Evolutionary conservation across 108 stramenopile genomes (phyloP).

Genomic region (Poteriospumella lacustris): DNA sequence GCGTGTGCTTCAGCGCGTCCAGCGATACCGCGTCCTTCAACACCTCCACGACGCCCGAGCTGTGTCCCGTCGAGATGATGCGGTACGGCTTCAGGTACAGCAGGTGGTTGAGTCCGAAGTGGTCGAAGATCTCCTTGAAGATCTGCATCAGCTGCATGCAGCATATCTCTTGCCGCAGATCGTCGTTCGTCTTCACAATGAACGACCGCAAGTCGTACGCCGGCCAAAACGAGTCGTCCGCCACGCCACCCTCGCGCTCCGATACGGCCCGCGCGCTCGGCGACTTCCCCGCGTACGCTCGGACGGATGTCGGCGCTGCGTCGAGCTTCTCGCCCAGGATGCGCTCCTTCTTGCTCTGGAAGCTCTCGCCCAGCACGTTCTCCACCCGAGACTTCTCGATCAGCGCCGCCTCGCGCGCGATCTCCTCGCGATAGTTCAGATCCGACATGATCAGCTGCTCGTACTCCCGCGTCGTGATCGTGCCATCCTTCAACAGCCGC

Average conservation of each 20-base stretch:
- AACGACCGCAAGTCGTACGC: conserved; percentile 83
- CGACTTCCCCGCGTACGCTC: not conserved
- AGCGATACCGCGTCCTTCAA: conserved; percentile 74
- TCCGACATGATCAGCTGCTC: conserved; percentile 40
- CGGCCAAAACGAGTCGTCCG: conserved; percentile 28
- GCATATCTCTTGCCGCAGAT: conserved; percentile 91
- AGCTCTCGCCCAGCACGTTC: conserved; percentile 77
- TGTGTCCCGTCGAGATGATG: conserved; percentile 78
- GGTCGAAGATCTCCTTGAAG: conserved; percentile 78
- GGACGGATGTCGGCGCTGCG: conserved; percentile 40
- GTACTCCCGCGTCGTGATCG: conserved; percentile 41
- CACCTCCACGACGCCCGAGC: conserved; percentile 58
- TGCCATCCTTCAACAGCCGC: conserved; percentile 27
- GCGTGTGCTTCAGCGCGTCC: conserved; percentile 88
- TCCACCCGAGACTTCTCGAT: conserved; percentile 40
- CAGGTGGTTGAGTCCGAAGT: conserved; percentile 65
- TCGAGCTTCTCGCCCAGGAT: conserved; percentile 68
- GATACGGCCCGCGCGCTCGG: too few relatives aligned
- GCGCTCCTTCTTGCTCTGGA: conserved; percentile 82
- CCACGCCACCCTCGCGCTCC: too few relatives aligned
- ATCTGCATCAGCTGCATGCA: conserved; percentile 88
- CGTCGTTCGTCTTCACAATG: conserved; percentile 97
- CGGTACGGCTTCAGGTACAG: conserved; percentile 84
- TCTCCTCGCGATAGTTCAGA: conserved; percentile 29
- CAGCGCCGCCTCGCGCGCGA: conserved; percentile 37